Conservation (phyloP, 2,329 filamentous ascomycete genomes). For the Alternaria burnsii region DNA sequence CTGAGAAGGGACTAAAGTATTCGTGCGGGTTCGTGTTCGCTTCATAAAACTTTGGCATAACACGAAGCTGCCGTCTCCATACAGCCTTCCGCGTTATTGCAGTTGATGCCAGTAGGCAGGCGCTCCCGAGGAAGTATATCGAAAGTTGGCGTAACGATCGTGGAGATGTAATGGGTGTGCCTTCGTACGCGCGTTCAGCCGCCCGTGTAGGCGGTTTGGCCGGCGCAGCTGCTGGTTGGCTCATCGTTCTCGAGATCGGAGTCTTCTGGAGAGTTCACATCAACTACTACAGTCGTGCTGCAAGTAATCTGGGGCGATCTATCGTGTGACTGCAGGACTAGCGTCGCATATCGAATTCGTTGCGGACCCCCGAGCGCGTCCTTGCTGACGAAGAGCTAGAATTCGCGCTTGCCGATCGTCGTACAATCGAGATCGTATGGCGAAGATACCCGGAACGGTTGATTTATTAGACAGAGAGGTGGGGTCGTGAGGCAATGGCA, state of each 20-base stretch:
- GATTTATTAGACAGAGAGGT: background rate
- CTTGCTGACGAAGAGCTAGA: background rate
- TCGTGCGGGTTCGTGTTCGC: constrained; percentile 61
- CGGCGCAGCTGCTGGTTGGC: constrained; percentile 30
- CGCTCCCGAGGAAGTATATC: constrained; percentile 76
- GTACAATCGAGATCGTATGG: background rate
- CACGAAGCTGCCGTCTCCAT: constrained; percentile 66
- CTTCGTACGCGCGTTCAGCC: constrained; percentile 33
- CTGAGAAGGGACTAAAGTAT: constrained; percentile 68
- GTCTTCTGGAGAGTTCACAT: constrained; percentile 37
- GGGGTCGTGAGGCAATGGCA: constrained; percentile 15
- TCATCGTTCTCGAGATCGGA: constrained; percentile 34
- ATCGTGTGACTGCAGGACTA: constrained; percentile 30
- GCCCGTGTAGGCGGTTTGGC: constrained; percentile 26
- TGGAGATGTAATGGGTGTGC: constrained; percentile 52
- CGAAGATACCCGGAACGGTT: background rate
- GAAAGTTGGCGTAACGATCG: constrained; percentile 70
- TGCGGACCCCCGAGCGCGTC: constrained; percentile 27
- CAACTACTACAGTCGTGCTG: constrained; percentile 10
- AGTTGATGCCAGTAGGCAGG: constrained; percentile 77
- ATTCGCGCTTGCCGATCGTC: background rate
- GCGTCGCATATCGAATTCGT: constrained; percentile 26
- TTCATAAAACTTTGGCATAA: constrained; percentile 76
- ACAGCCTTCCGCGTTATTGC: constrained; percentile 71
- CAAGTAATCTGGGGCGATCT: constrained; percentile 21